Evolutionary conservation across 306 rosid species (phyloP).

Genomic region (Cicer cuneatum): DNA sequence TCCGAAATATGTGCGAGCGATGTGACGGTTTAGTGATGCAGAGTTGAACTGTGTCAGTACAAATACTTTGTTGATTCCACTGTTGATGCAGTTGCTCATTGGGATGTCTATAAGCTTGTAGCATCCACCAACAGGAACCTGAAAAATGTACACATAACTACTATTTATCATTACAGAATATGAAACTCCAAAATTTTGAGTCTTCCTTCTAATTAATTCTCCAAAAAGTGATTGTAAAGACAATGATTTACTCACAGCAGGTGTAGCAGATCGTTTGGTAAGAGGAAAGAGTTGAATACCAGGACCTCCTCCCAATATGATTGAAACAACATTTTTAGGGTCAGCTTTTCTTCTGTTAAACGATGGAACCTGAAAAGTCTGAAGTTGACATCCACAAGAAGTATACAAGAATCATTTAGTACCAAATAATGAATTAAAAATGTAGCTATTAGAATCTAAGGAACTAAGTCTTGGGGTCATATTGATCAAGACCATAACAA

Average conservation of each 20-base stretch:
- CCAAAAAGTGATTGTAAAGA: conserved; percentile 22
- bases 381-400: conserved; percentile 45
- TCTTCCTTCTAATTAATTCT: background rate
- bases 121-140: conserved; percentile 98
- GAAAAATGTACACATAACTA: conserved; percentile 37
- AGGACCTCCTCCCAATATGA: conserved; percentile 87
- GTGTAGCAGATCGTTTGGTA: conserved; percentile 76
- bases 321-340: conserved; percentile 80
- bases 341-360: conserved; percentile 62
- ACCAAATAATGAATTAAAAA: conserved; percentile 24
- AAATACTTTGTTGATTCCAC: conserved; percentile 86
- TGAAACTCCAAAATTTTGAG: conserved; percentile 6
- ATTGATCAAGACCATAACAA: conserved; percentile 7
- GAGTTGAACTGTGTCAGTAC: conserved; percentile 88
- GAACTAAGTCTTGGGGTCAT: background rate
- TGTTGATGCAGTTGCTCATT: conserved; percentile 96
- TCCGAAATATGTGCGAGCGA: conserved; percentile 85
- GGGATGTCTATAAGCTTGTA: conserved; percentile 93
- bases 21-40: conserved; percentile 90
- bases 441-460: conserved; percentile 13
- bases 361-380: conserved; percentile 68
- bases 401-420: conserved; percentile 14
- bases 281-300: conserved; percentile 91
- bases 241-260: conserved; percentile 57
- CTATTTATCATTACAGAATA: conserved; percentile 21